These are phyloP conservation scores for Geranium incanum DNA, from an alignment of 441 rosid genomes.

Conservation along the genomic window DNA sequence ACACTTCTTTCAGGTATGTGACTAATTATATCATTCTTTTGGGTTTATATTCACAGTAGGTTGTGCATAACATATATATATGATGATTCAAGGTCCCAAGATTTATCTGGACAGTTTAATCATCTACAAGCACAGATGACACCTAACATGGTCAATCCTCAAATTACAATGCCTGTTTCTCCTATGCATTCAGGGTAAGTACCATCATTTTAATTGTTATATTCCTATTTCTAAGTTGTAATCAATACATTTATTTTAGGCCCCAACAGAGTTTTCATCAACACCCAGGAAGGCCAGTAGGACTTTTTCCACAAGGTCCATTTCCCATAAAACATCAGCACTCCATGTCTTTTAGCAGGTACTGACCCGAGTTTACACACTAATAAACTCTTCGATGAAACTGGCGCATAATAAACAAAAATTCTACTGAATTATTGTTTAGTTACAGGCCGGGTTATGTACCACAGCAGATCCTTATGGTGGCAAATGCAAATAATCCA, in stretches of 20 bases:
- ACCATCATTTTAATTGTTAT: neutral
- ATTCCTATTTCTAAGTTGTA: neutral
- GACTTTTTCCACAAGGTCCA: neutral
- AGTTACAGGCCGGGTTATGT: neutral
- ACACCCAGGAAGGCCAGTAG: neutral
- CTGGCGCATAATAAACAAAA: neutral
- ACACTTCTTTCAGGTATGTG: neutral
- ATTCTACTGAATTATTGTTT: neutral
- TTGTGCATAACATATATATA: neutral
- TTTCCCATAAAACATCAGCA: neutral
- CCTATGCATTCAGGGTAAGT: neutral
- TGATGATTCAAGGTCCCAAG: neutral
- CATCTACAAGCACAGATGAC: neutral
- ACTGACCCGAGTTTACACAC: neutral
- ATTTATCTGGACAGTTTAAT: neutral
- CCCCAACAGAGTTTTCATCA: neutral
- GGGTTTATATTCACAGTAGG: neutral
- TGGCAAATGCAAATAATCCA: neutral
- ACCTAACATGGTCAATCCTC: neutral
- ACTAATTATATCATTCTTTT: neutral
- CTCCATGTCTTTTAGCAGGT: neutral
- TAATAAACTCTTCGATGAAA: neutral
- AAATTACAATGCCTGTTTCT: neutral
- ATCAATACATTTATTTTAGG: neutral
- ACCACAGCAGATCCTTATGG: neutral